A percentile compares a stretch with the other conserved stretches of the same genome.
Conservation (phyloP, 169 alveolate species). For the Cryptosporidium baileyi region DNA sequence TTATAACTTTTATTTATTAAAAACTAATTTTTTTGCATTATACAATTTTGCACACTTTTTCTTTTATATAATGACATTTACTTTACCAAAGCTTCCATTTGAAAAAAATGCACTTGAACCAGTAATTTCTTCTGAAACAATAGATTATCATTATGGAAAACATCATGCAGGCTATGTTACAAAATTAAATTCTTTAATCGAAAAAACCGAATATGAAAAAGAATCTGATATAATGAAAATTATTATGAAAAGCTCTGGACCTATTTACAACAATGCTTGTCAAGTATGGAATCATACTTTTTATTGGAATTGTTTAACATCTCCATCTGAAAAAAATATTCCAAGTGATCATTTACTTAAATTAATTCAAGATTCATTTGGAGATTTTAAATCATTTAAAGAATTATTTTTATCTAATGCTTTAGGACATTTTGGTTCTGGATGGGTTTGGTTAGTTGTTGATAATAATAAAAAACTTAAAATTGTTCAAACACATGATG, state of each 20-base stretch:
- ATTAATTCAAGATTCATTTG: constrained; percentile 85
- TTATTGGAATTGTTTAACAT: constrained; percentile 90
- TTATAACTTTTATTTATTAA: no score
- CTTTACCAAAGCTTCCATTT: constrained; percentile 90
- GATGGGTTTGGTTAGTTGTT: constrained; percentile 97
- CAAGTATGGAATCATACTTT: constrained; percentile 93
- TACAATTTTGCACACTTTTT: no score
- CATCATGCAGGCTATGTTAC: constrained; percentile 93
- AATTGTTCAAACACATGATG: constrained; percentile 89
- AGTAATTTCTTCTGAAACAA: constrained; percentile 89
- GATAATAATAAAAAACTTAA: constrained; percentile 82
- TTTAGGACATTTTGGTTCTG: constrained; percentile 95
- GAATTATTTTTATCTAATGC: constrained; percentile 83
- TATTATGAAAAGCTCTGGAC: constrained; percentile 79
- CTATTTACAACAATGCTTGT: constrained; percentile 89
- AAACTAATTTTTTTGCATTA: no score
- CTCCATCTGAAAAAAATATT: constrained; percentile 89
- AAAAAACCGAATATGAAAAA: constrained; percentile 67
- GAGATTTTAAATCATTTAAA: constrained; percentile 83
- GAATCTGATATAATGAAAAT: constrained; percentile 73
- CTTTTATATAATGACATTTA: constrained; percentile 85
- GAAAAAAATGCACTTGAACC: constrained; percentile 92
- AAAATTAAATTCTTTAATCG: constrained; percentile 81
- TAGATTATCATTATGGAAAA: constrained; percentile 92
- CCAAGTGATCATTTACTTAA: constrained; percentile 85